Percentiles rank a stretch among this genome's conserved stretches.
These are phyloP conservation scores for Diaporthe australafricana DNA, from an alignment of 2,329 filamentous ascomycete genomes.

Conservation along the genomic window DNA sequence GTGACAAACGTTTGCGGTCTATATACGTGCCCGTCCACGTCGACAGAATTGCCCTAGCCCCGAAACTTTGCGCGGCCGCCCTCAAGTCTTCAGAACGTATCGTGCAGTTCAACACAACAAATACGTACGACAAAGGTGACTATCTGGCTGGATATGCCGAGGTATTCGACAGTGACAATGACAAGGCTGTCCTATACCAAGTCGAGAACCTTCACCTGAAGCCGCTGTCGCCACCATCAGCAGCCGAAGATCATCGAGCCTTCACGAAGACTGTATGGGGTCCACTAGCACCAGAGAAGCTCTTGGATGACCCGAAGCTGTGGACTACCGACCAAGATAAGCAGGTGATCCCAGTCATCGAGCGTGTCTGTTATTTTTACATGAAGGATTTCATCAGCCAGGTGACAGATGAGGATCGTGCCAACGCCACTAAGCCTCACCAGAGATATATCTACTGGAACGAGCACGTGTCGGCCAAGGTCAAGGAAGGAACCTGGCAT, in stretches of 20 bases:
- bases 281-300: background rate
- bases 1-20: slow-evolving; percentile 47
- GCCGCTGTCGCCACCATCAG: slow-evolving; percentile 21
- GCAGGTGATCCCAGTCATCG: background rate
- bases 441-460: background rate
- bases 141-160: no score
- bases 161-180: no score
- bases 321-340: background rate
- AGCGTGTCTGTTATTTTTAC: background rate
- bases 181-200: no score
- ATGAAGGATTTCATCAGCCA: background rate
- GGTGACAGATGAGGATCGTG: background rate
- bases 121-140: no score
- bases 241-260: slow-evolving; percentile 22
- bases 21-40: no score
- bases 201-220: slow-evolving; percentile 29
- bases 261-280: slow-evolving; percentile 20
- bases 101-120: no score
- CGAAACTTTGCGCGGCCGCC: no score
- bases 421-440: background rate
- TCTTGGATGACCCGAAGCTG: background rate
- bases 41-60: no score
- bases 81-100: no score
- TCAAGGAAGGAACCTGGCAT: background rate
- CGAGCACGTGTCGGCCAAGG: background rate